Base-by-base conservation (phyloP, 2,329 filamentous ascomycete genomes). In the Hypoxylon sp. region DNA sequence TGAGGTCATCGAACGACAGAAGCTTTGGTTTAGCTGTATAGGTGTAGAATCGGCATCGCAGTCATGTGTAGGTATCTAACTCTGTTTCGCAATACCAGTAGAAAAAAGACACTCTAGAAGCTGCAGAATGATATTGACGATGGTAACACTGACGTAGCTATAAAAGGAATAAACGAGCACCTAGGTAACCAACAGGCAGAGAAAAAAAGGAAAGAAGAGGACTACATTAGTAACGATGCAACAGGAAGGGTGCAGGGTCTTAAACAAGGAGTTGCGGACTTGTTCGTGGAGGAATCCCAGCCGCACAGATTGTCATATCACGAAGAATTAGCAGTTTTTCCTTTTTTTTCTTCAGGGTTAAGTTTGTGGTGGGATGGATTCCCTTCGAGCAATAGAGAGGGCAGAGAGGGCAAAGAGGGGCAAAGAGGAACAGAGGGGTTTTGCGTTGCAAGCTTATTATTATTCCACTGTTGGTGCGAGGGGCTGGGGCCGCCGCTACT, bases 1-100 rank as follows among this genome's bases (percentile, higher is more conserved):
- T 69, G 69, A 71, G 62, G 65, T 69, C 66, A 70, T 70, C 65
- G 65, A 70, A 61, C 57, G 44, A 56, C 56, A 57, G 52, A 19
- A 46, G 13, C 24, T 31, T n/a, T n/a, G 29, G 37, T 54, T 61
- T 21, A 56, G 46, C 35, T 50, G 55, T 64, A 46, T 29, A 44
- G 39, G 24, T 44, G 53, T 51, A 56, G 53, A 27, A 54, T 55
- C 48, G 59, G 21, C 19, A 46, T 59, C 29, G 31, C 13, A 52
- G 29, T 66, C 51, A 55, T 57, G 35, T 51, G 24, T 27, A 5
- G 24, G 24, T 27, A 27, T 27, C 24, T 27, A 29, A 57, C 32
- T 53, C 37, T 50, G 17, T 60, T 57, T 58, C 11, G 29, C 17
- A 2, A 48, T 32, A 50, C 44, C 27, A 27, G 19, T 17, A 57